A percentile compares a stretch with the other conserved stretches of the same genome.
Evolutionary conservation across 1,284 basidiomycete species (phyloP).

Genomic region (Megacollybia platyphylla): DNA sequence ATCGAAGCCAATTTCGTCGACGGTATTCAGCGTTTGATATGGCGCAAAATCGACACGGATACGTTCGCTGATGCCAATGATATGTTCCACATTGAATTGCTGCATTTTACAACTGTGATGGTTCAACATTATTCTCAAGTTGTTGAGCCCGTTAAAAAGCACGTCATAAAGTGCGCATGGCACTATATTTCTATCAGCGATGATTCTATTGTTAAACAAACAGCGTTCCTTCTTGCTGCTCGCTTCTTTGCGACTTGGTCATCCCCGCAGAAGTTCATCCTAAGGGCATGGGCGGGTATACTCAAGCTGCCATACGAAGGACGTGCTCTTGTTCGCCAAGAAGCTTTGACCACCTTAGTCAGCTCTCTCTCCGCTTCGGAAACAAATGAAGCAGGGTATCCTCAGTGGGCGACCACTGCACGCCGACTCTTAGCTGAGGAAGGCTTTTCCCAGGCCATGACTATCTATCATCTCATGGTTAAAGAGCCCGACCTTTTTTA

Average conservation of each 20-base stretch:
- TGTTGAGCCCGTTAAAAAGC: conserved; percentile 78
- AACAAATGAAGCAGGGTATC: conserved; percentile 46
- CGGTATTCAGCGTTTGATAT: conserved; percentile 64
- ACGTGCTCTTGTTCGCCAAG: conserved; percentile 69
- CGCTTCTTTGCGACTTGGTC: conserved; percentile 21
- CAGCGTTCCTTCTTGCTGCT: conserved; percentile 37
- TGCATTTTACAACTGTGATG: conserved; percentile 85
- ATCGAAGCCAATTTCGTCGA: conserved; percentile 63
- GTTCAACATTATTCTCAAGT: conserved; percentile 76
- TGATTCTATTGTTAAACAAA: conserved; percentile 89
- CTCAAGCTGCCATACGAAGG: conserved; percentile 75
- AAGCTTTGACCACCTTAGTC: conserved; percentile 84
- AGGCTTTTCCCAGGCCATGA: conserved; percentile 75
- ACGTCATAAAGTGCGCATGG: conserved; percentile 95
- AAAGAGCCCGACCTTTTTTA: conserved; percentile 91
- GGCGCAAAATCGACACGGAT: conserved; percentile 63
- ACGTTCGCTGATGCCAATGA: conserved; percentile 61
- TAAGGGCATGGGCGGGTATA: conserved; percentile 92
- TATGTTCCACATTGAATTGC: conserved; percentile 80
- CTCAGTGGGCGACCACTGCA: conserved; percentile 85
- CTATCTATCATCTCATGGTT: conserved; percentile 88
- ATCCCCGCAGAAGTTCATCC: conserved; percentile 86
- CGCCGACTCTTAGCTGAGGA: conserved; percentile 87
- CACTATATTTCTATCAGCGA: conserved; percentile 73
- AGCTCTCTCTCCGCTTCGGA: conserved; percentile 66